Percentiles rank a stretch among this genome's conserved stretches.
These are phyloP conservation scores for Cryphonectria naterciae DNA, from an alignment of 2,329 filamentous ascomycete species.

Conservation along the genomic window DNA sequence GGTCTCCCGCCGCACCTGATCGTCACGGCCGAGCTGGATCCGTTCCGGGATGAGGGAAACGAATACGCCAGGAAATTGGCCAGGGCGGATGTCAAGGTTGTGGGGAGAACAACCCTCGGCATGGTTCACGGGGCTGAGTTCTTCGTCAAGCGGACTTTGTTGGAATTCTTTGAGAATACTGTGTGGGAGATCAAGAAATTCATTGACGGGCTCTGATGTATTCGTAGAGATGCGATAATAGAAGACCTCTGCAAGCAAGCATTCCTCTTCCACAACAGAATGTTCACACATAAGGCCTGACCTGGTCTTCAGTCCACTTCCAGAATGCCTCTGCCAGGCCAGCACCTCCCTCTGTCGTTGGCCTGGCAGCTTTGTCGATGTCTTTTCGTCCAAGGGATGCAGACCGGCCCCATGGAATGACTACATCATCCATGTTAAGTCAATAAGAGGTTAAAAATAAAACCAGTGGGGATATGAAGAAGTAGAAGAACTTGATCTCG, in stretches of 20 bases:
- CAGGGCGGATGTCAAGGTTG: conserved; percentile 36
- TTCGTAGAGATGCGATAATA: not conserved
- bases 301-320: conserved; percentile 22
- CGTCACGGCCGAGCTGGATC: conserved; percentile 44
- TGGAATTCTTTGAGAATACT: conserved; percentile 42
- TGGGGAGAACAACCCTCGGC: conserved; percentile 2
- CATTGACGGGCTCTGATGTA: not conserved
- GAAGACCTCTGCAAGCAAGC: not conserved
- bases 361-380: not conserved
- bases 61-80: conserved; percentile 40
- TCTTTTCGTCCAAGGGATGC: conserved; percentile 6
- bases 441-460: not conserved
- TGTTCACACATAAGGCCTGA: conserved; percentile 7
- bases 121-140: conserved; percentile 39
- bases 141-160: conserved; percentile 45
- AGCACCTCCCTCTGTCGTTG: conserved; percentile 14
- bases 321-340: conserved; percentile 15
- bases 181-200: conserved; percentile 9
- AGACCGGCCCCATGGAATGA: conserved; percentile 22
- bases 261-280: not conserved
- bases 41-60: conserved; percentile 44
- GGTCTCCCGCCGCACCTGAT: conserved; percentile 44
- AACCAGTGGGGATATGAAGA: not conserved
- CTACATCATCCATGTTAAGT: not conserved
- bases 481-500: not conserved